Evolutionary conservation across 1,139 yeast genomes (phyloP), one percentile per base, ranked within the genome.

Genomic region (Pichia sp.): DNA sequence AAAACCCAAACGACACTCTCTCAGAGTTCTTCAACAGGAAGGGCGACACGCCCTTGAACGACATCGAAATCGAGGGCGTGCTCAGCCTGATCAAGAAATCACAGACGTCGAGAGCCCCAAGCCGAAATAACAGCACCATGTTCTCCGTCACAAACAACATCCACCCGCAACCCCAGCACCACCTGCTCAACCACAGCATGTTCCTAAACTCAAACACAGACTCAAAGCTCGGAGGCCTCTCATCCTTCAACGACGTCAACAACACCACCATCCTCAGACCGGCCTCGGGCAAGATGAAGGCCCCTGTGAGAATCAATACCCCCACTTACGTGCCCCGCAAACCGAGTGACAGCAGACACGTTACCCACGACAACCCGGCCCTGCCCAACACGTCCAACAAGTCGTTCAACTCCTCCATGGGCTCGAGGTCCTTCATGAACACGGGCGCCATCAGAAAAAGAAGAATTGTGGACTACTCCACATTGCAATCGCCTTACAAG

Each of bases 41-140:
- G 66, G 97, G 97, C n/a, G 81, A 84, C 57, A 72, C 72, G 16
- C 92, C 95, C 8, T 73, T 90, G 57, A 77, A 84, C 10, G 90
- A 85, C 16, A 75, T 90, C 49, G 98, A 92, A 68, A 79, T 85
- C 60, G 95, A 86, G 65, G 97, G 97, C 5, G 96, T 90, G 0
- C 70, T 87, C 64, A 80, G 95, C 2, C 64, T 84, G 30, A 75
- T 77, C 67, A 79, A 67, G 58, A 73, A 72, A 54, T 70, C 76
- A 15, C 68, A 69, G 52, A 34, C 44, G 16, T 56, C 68, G 67
- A 52, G 58, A 61, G 15, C 55, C 54, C 50, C 62, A 30, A 58
- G 61, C 49, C 58, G 60, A 50, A 57, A 58, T 47, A 51, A 47
- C 8, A 52, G 54, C 36, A 15, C 43, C 4, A 16, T 56, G 36